Conservation (phyloP, 306 rosid genomes). For the Quercus agrifolia region DNA sequence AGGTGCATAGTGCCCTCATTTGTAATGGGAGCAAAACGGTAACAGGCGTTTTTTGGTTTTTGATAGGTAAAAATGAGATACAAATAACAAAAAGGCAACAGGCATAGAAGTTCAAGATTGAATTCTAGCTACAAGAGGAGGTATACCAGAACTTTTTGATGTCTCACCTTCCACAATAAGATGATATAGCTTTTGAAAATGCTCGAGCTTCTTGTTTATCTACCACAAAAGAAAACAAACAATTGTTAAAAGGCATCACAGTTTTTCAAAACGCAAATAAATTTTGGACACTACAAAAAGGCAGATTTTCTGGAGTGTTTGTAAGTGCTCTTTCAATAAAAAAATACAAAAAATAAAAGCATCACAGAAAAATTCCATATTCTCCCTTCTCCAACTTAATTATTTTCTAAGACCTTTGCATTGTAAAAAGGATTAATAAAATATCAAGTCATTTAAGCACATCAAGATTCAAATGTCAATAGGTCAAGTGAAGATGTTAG, state of each 20-base stretch:
- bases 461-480: neutral
- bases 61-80: no score
- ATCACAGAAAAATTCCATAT: neutral
- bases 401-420: neutral
- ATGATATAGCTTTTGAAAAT: constrained; percentile 74
- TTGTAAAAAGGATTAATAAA: neutral
- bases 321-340: neutral
- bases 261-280: neutral
- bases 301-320: neutral
- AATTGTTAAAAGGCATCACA: constrained; percentile 3
- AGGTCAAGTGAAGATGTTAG: neutral
- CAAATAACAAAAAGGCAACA: constrained; percentile 2
- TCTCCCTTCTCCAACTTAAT: neutral
- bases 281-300: neutral
- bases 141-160: neutral
- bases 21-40: constrained; percentile 19
- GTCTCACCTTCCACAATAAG: constrained; percentile 85
- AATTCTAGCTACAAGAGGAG: constrained; percentile 2
- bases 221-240: constrained; percentile 21
- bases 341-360: neutral
- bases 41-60: neutral
- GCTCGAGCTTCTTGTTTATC: constrained; percentile 93
- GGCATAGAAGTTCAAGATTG: neutral
- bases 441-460: neutral
- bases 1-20: neutral